phyloP scores from a whole-genome alignment of 257 asterid genomes.

The Salvia rosmarinus region DNA sequence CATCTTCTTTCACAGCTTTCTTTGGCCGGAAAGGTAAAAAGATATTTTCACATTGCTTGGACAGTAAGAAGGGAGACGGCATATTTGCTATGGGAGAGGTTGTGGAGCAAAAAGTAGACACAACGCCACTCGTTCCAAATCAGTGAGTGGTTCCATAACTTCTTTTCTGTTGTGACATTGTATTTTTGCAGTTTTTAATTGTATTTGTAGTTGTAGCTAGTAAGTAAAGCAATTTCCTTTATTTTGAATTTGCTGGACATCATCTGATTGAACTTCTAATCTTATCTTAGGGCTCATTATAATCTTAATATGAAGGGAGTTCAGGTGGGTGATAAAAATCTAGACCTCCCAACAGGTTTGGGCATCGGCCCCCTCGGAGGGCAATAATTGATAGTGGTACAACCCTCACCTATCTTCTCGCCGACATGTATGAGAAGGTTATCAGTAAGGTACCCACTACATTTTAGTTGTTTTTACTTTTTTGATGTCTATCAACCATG shows the following conservation, averaged over 20 bases:
- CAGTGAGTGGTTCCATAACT: slow-evolving; percentile 45
- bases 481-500: background rate
- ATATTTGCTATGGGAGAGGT: slow-evolving; percentile 69
- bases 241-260: slow-evolving; percentile 3
- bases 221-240: background rate
- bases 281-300: slow-evolving; percentile 57
- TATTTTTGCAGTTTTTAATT: background rate
- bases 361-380: slow-evolving; percentile 41
- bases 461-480: background rate
- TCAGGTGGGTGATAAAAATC: slow-evolving; percentile 52
- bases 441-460: slow-evolving; percentile 39
- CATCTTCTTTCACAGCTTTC: slow-evolving; percentile 76
- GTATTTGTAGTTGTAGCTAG: background rate
- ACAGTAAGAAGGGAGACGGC: slow-evolving; percentile 62
- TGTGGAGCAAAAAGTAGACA: slow-evolving; percentile 56
- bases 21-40: slow-evolving; percentile 51
- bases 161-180: background rate
- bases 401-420: slow-evolving; percentile 70
- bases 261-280: slow-evolving; percentile 35
- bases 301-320: slow-evolving; percentile 58
- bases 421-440: slow-evolving; percentile 48
- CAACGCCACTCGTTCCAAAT: slow-evolving; percentile 50
- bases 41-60: slow-evolving; percentile 70
- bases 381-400: slow-evolving; percentile 72
- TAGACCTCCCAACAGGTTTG: slow-evolving; percentile 47